These are phyloP conservation scores for Triticum aestivum DNA, from an alignment of 176 grass and related monocot species.

Conservation along the genomic window DNA sequence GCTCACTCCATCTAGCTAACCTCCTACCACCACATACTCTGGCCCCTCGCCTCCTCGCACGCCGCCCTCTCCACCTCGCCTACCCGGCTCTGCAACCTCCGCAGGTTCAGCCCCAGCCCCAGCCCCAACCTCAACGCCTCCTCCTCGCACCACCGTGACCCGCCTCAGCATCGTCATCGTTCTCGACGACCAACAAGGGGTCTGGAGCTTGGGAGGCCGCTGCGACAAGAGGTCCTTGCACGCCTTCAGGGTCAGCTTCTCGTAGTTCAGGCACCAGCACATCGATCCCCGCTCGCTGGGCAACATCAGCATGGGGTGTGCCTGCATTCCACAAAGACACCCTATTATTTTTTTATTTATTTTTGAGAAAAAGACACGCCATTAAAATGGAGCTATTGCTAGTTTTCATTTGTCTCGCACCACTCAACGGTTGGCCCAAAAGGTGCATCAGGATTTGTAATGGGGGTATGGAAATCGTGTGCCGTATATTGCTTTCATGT, in stretches of 20 bases:
- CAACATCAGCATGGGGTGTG: neutral
- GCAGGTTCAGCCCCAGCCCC: too few species aligned
- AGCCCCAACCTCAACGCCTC: neutral
- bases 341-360: too few species aligned
- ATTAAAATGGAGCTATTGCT: neutral
- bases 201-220: neutral
- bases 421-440: neutral
- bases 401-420: neutral
- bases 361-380: neutral
- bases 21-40: neutral
- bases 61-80: neutral
- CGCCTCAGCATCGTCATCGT: neutral
- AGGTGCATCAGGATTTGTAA: neutral
- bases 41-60: too few species aligned
- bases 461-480: neutral
- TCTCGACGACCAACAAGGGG: neutral
- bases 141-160: neutral
- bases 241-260: neutral
- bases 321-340: neutral
- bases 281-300: neutral
- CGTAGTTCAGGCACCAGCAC: neutral
- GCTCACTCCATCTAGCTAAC: neutral
- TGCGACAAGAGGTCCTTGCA: neutral
- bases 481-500: too few species aligned
- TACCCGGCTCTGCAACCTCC: neutral